Percentiles rank a stretch among this genome's conserved stretches.
These are phyloP conservation scores for Coniophora puteana DNA, from an alignment of 1,284 basidiomycete genomes.

Conservation along the genomic window DNA sequence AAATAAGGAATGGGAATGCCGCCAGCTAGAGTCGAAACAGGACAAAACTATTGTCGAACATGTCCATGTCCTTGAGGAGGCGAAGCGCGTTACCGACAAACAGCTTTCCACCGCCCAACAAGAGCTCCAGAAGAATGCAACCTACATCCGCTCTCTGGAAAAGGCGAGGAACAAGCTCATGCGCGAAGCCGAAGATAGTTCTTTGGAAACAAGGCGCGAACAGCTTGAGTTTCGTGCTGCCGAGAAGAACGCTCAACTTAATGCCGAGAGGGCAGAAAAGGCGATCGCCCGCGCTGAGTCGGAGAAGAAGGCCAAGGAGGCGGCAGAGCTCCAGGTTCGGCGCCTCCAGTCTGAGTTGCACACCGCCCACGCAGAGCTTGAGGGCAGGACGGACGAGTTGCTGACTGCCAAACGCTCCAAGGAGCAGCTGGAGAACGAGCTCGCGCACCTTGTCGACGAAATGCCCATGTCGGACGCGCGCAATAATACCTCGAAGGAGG, in stretches of 20 bases:
- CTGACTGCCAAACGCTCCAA: slow-evolving; percentile 56
- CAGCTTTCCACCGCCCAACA: slow-evolving; percentile 82
- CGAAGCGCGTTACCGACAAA: slow-evolving; percentile 93
- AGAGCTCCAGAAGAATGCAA: slow-evolving; percentile 70
- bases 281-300: slow-evolving; percentile 59
- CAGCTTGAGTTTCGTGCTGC: slow-evolving; percentile 62
- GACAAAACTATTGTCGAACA: slow-evolving; percentile 99
- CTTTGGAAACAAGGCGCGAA: slow-evolving; percentile 73
- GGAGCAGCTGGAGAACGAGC: slow-evolving; percentile 64
- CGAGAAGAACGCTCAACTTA: slow-evolving; percentile 59
- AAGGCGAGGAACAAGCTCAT: slow-evolving; percentile 76
- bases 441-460: slow-evolving; percentile 57
- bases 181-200: slow-evolving; percentile 84
- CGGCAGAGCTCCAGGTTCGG: slow-evolving; percentile 55
- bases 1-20: slow-evolving; percentile 81
- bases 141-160: slow-evolving; percentile 82
- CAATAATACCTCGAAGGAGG: slow-evolving; percentile 61
- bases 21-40: slow-evolving; percentile 81
- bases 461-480: slow-evolving; percentile 38
- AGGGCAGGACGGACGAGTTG: slow-evolving; percentile 52
- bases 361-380: slow-evolving; percentile 45
- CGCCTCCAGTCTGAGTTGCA: slow-evolving; percentile 61
- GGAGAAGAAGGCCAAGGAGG: slow-evolving; percentile 61
- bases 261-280: slow-evolving; percentile 55
- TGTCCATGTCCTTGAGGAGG: slow-evolving; percentile 95